Evolutionary conservation across 2,329 filamentous ascomycete genomes (phyloP), one percentile per base, ranked within the genome.

Genomic region (Magnaporthiopsis poae): DNA sequence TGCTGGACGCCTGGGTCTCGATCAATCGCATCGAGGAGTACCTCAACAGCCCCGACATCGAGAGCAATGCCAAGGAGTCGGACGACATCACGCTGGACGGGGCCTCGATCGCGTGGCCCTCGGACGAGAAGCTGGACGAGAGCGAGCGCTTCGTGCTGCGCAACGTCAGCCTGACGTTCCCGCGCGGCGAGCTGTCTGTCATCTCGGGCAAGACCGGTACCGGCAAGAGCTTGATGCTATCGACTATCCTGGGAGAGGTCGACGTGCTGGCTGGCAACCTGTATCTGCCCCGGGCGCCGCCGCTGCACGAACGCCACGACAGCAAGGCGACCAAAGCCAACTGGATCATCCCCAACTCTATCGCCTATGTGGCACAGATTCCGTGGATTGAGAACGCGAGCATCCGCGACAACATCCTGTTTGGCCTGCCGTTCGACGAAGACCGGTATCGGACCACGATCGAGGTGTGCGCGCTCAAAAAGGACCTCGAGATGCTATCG

Each of bases 341-440:
- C 70, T 92, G 90, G 90, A 86, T 90, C 61, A 82, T 92, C 21
- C 83, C 87, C 9, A 82, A 83, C 2, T 84, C 88, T 1, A 83
- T 92, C 63, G 90, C 90, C 0, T 94, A 88, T 71, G 89, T 93
- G 46, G 86, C 88, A 1, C 90, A 93, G 73, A 91, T 90, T 9
- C 90, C 91, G 0, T 95, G 90, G 91, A 90, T 95, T 63, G 90
- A 94, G 73, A 94, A 93, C 71, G 89, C 88, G 0, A 90, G 86
- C 7, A 87, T 96, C 68, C 86, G 84, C 66, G 87, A 92, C 61
- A 96, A 95, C 71, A 89, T 95, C 64, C 75, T 91, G 0, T 95
- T 94, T 69, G 90, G 90, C 0, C 78, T 93, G 2, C 90, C 90
- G 0, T 84, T 83, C 36, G 84, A 92, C 66, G 79, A 87, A 67